These are phyloP conservation scores for Cadophora sp. DNA, from an alignment of 2,329 filamentous ascomycete species.

Conservation along the genomic window DNA sequence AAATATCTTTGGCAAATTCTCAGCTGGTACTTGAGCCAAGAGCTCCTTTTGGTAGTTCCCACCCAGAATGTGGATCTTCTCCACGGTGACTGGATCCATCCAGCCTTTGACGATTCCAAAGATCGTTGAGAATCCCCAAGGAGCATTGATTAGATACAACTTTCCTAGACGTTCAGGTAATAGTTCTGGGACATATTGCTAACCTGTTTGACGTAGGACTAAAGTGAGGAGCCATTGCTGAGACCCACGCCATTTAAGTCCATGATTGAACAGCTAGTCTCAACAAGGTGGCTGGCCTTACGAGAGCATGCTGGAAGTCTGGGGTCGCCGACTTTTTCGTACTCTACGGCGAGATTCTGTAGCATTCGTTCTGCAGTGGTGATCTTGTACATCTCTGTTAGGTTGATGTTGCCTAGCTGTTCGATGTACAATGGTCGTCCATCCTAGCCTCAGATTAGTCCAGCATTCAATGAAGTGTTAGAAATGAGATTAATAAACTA, in stretches of 20 bases:
- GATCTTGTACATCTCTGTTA: slow-evolving; percentile 89
- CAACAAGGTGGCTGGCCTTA: slow-evolving; percentile 85
- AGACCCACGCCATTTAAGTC: slow-evolving; percentile 95
- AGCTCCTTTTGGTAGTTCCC: slow-evolving; percentile 82
- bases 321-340: slow-evolving; percentile 93
- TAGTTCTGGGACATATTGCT: slow-evolving; percentile 96
- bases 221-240: slow-evolving; percentile 80
- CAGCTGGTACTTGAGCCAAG: slow-evolving; percentile 80
- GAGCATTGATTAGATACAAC: slow-evolving; percentile 97
- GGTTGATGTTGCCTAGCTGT: slow-evolving; percentile 90
- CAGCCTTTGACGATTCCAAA: slow-evolving; percentile 91
- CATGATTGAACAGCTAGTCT: slow-evolving; percentile 98
- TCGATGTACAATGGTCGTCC: slow-evolving; percentile 98
- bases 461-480: neutral
- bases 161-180: slow-evolving; percentile 97
- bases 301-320: slow-evolving; percentile 94
- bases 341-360: slow-evolving; percentile 94
- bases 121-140: slow-evolving; percentile 89
- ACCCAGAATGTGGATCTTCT: slow-evolving; percentile 94
- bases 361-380: slow-evolving; percentile 94
- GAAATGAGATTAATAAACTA: slow-evolving; percentile 41
- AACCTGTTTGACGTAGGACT: slow-evolving; percentile 84
- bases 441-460: slow-evolving; percentile 63
- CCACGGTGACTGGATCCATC: slow-evolving; percentile 94
- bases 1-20: slow-evolving; percentile 88